Percentiles rank a stretch among this genome's conserved stretches.
phyloP scores from a whole-genome alignment of 805 yeast genomes.

The Jamesozyma piceae region DNA sequence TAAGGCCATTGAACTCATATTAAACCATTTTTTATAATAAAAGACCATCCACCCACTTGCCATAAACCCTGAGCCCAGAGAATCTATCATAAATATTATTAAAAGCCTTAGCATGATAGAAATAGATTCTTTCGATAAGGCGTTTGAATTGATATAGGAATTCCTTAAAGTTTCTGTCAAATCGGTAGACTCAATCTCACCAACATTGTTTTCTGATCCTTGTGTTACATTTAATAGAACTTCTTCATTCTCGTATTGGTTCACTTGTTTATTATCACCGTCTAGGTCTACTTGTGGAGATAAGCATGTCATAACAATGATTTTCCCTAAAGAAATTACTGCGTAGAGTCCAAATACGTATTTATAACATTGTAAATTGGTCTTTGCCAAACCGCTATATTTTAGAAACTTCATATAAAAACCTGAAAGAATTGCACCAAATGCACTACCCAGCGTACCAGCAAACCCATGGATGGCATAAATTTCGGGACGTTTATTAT shows the following conservation, averaged over 20 bases:
- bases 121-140: constrained; percentile 34
- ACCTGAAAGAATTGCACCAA: constrained; percentile 63
- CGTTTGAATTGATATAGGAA: neutral
- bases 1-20: constrained; percentile 43
- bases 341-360: constrained; percentile 49
- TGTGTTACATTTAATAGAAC: too few relatives aligned
- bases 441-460: constrained; percentile 62
- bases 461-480: constrained; percentile 66
- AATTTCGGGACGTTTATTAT: constrained; percentile 53
- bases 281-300: neutral
- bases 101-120: constrained; percentile 40
- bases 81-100: constrained; percentile 70
- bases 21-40: constrained; percentile 54
- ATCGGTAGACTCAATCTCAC: neutral
- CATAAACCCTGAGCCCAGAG: constrained; percentile 83
- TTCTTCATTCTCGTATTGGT: neutral
- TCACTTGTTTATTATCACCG: neutral
- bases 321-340: constrained; percentile 42
- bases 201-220: neutral
- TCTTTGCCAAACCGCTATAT: constrained; percentile 27
- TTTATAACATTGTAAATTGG: constrained; percentile 40
- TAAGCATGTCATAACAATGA: constrained; percentile 33
- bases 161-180: neutral
- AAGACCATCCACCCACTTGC: constrained; percentile 81
- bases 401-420: constrained; percentile 41